Conservation (phyloP, 768 basidiomycete genomes). For the Phylloporus scabripes region DNA sequence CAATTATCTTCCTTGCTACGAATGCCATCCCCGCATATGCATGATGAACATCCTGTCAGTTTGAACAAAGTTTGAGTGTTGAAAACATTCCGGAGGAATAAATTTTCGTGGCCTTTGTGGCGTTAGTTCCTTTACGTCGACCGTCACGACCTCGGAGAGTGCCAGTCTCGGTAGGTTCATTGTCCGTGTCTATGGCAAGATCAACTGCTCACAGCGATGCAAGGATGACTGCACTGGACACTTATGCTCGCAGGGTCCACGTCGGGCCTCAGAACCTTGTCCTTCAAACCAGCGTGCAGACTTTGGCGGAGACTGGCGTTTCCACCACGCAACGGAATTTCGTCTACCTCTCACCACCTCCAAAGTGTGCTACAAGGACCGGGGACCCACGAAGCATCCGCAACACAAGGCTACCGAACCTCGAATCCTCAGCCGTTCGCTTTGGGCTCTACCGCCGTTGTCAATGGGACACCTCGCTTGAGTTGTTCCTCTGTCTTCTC, state of each 20-base stretch:
- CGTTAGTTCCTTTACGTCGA: not conserved
- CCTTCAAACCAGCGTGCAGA: slow-evolving; percentile 29
- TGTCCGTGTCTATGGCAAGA: not conserved
- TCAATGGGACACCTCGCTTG: not conserved
- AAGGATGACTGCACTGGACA: slow-evolving; percentile 67
- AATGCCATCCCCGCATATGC: slow-evolving; percentile 24
- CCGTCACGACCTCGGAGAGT: slow-evolving; percentile 18
- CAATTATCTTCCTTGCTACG: slow-evolving; percentile 39
- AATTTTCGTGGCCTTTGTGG: not conserved
- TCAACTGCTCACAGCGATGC: slow-evolving; percentile 6
- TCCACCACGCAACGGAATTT: slow-evolving; percentile 4
- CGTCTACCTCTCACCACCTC: not conserved
- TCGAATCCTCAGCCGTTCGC: not conserved
- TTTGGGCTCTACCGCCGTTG: not conserved
- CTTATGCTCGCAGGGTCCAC: slow-evolving; percentile 85
- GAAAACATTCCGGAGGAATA: not conserved
- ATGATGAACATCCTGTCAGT: not conserved
- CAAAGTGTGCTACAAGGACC: not conserved
- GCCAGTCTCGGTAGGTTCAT: slow-evolving; percentile 42
- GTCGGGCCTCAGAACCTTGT: slow-evolving; percentile 54
- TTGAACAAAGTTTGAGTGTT: not conserved
- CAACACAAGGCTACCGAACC: not conserved
- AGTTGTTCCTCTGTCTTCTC: not conserved
- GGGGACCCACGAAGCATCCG: not conserved
- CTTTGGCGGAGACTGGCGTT: slow-evolving; percentile 11